Evolutionary conservation across 2,329 filamentous ascomycete genomes (phyloP), one percentile per base, ranked within the genome.

Genomic region (Cytospora mali): DNA sequence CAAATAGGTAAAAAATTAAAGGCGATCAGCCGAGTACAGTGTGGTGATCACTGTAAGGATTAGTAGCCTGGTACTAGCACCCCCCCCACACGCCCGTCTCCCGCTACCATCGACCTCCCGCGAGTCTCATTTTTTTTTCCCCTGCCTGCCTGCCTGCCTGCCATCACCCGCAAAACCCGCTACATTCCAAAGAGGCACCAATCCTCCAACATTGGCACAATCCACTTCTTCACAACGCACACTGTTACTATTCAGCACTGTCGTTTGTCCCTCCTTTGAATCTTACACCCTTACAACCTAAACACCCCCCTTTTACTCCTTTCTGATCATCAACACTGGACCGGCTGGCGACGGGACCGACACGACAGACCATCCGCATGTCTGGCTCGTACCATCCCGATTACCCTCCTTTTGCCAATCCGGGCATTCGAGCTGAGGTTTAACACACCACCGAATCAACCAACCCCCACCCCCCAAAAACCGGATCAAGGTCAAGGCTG

Each of bases 331-430:
- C 42, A 33, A 25, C 27, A 60, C 50, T 64, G 62, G 61, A 65
- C 64, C 64, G 64, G 64, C 64, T 65, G 64, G 61, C 61, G 56
- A 61, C 64, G 64, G 64, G 64, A 65, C 64, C 64, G 49, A 63
- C 53, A 53, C 50, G 35, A 60, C 61, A 55, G 64, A 49, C 56
- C 61, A 39, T 60, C 58, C 61, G 53, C 53, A 65, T 65, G 64
- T 65, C 64, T 65, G 53, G 46, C 56, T 60, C 61, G 61, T 61
- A 61, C 11, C 63, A 51, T 51, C 51, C 56, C 55, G 55, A 42
- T 46, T 48, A 60, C 48, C 60, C 60, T 62, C 52, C 55, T 60
- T 61, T 56, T 65, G 56, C 48, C 46, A 60, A 49, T 51, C 61
- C 53, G 18, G 27, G 56, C 57, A 39, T 50, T 51, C 25, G 48